phyloP scores from a whole-genome alignment of 805 yeast genomes.

The Pichia sporocuriosa region DNA sequence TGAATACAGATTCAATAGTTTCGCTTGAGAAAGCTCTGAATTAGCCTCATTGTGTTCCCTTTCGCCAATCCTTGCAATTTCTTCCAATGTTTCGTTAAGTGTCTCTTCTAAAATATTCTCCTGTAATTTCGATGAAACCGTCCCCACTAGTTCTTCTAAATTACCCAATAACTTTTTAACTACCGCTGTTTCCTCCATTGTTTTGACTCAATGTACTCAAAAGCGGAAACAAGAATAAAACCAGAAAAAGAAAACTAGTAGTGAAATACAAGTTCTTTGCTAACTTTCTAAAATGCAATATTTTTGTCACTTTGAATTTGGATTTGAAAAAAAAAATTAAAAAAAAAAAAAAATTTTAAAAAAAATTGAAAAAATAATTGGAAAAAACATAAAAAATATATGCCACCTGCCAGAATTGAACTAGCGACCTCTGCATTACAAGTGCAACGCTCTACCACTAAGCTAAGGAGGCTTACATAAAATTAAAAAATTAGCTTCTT shows the following conservation, averaged over 20 bases:
- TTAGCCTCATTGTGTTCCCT: slow-evolving; percentile 7
- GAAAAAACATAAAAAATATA: slow-evolving; percentile 18
- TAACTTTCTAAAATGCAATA: no score
- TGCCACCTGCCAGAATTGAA: slow-evolving; percentile 87
- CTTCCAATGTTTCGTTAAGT: slow-evolving; percentile 12
- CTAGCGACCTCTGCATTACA: slow-evolving; percentile 98
- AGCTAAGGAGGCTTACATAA: slow-evolving; percentile 79
- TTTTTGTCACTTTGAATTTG: no score
- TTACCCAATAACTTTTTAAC: slow-evolving; percentile 8
- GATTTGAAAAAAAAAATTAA: no score
- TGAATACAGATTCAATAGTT: slow-evolving; percentile 33
- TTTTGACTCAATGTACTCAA: no score
- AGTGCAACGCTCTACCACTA: slow-evolving; percentile 99
- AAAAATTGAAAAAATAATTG: slow-evolving; percentile 1
- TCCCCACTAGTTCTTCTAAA: not conserved
- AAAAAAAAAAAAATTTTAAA: slow-evolving; percentile 1
- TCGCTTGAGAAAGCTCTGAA: slow-evolving; percentile 25
- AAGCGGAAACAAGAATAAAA: not conserved
- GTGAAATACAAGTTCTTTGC: not conserved
- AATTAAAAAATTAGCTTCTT: not conserved
- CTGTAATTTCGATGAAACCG: slow-evolving; percentile 2
- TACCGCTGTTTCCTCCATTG: slow-evolving; percentile 12
- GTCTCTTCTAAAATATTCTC: slow-evolving; percentile 8
- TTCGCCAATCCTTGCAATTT: slow-evolving; percentile 10
- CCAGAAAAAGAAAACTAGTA: not conserved